These are phyloP conservation scores for Calonectria hongkongensis DNA, from an alignment of 2,329 filamentous ascomycete species.

Conservation along the genomic window DNA sequence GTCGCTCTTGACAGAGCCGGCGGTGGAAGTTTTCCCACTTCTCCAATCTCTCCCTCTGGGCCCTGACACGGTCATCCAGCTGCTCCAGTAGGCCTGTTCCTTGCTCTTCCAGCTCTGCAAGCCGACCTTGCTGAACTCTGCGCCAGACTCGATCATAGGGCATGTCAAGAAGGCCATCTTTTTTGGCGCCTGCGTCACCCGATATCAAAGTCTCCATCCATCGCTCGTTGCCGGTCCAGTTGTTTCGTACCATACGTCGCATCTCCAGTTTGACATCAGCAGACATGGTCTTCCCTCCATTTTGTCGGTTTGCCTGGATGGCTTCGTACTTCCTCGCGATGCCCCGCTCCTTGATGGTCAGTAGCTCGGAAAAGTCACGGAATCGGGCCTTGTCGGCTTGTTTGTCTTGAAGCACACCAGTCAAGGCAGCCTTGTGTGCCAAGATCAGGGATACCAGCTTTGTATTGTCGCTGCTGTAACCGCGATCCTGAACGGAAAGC, in stretches of 20 bases:
- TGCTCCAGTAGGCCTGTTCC: constrained; percentile 78
- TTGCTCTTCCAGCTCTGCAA: constrained; percentile 73
- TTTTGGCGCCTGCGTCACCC: constrained; percentile 75
- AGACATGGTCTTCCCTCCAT: constrained; percentile 58
- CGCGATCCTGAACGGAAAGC: constrained; percentile 76
- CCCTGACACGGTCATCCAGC: constrained; percentile 79
- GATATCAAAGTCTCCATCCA: constrained; percentile 84
- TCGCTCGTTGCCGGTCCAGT: constrained; percentile 86
- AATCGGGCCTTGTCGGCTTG: constrained; percentile 76
- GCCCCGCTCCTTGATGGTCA: constrained; percentile 78
- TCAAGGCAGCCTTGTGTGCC: constrained; percentile 82
- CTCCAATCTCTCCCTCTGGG: constrained; percentile 80
- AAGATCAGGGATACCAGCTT: constrained; percentile 80
- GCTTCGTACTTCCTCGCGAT: constrained; percentile 73
- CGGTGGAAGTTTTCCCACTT: constrained; percentile 83
- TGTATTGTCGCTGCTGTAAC: constrained; percentile 72
- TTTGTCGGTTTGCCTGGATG: constrained; percentile 58
- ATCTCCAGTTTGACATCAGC: constrained; percentile 69
- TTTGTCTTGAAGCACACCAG: constrained; percentile 75
- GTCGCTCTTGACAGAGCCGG: constrained; percentile 63
- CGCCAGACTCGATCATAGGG: constrained; percentile 84
- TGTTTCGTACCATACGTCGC: constrained; percentile 78
- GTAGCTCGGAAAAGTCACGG: constrained; percentile 76
- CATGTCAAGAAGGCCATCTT: constrained; percentile 78
- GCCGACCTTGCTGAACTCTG: constrained; percentile 75